Conservation (phyloP, 805 yeast genomes). For the Metschnikowia lochheadii region DNA sequence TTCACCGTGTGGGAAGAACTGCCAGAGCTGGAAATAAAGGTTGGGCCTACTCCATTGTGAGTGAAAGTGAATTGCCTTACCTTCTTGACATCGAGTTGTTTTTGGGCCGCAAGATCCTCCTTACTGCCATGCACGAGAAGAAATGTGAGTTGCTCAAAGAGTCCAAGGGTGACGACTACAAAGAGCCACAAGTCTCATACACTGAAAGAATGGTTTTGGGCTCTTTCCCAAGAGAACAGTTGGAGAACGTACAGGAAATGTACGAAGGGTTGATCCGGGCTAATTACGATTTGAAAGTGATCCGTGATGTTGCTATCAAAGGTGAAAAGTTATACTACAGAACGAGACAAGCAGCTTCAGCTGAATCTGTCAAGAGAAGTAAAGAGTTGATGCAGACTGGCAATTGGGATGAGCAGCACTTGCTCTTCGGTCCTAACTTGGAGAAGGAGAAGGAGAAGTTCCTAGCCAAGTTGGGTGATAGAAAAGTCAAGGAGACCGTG, state of each 20-base stretch:
- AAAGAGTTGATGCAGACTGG: slow-evolving; percentile 71
- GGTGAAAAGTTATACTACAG: slow-evolving; percentile 86
- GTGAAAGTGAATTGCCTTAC: slow-evolving; percentile 85
- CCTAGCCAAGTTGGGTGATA: slow-evolving; percentile 64
- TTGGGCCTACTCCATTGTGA: slow-evolving; percentile 91
- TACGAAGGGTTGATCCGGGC: slow-evolving; percentile 55
- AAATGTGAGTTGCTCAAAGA: slow-evolving; percentile 50
- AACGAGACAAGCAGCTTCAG: slow-evolving; percentile 83
- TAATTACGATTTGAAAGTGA: slow-evolving; percentile 62
- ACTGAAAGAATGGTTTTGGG: slow-evolving; percentile 81
- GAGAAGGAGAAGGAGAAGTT: slow-evolving; percentile 72
- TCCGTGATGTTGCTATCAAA: slow-evolving; percentile 69
- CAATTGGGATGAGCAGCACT: slow-evolving; percentile 82
- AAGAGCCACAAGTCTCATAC: slow-evolving; percentile 62
- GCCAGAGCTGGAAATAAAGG: slow-evolving; percentile 98
- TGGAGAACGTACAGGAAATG: slow-evolving; percentile 73
- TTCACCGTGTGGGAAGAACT: slow-evolving; percentile 98
- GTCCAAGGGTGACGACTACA: slow-evolving; percentile 39
- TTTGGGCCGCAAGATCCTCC: slow-evolving; percentile 73
- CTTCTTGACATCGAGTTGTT: slow-evolving; percentile 86
- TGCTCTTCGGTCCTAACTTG: slow-evolving; percentile 69
- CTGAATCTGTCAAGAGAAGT: slow-evolving; percentile 78
- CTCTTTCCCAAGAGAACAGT: slow-evolving; percentile 63
- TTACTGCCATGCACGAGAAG: slow-evolving; percentile 66
- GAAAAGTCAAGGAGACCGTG: slow-evolving; percentile 82